phyloP scores from a whole-genome alignment of 2,329 filamentous ascomycete species.

The Grosmannia huntii region DNA sequence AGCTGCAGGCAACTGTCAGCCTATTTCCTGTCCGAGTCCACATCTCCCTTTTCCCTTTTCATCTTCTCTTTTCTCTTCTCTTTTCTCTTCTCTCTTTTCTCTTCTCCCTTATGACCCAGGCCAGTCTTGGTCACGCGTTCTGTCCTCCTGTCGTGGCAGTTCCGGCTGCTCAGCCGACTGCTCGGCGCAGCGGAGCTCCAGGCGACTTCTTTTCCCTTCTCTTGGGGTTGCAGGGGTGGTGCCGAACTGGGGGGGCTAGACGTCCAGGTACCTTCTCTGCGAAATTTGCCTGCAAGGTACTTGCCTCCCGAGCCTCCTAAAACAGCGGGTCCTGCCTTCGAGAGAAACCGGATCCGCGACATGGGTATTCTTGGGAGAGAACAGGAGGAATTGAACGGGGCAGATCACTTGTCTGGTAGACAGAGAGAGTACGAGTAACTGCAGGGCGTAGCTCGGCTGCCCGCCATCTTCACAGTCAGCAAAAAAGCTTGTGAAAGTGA shows the following conservation, averaged over 20 bases:
- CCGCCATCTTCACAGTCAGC: not conserved
- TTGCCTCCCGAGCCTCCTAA: not conserved
- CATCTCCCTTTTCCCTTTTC: too few species aligned
- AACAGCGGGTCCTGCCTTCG: not conserved
- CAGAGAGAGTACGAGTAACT: not conserved
- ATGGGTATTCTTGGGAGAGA: not conserved
- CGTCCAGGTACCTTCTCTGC: not conserved
- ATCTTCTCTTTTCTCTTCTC: not conserved
- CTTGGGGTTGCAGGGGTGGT: not conserved
- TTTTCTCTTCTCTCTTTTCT: not conserved
- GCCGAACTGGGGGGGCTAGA: not conserved
- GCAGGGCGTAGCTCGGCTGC: not conserved
- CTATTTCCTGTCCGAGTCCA: too few species aligned
- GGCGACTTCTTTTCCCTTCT: not conserved
- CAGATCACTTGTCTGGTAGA: too few species aligned
- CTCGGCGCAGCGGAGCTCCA: slow-evolving; percentile 11
- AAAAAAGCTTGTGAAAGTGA: slow-evolving; percentile 10
- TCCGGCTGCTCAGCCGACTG: slow-evolving; percentile 2
- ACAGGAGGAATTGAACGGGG: not conserved
- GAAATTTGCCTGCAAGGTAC: not conserved
- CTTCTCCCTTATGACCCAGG: not conserved
- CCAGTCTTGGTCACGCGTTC: not conserved
- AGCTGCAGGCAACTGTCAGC: too few species aligned
- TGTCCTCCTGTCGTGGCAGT: not conserved
- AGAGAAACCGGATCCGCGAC: not conserved